Base-by-base conservation (phyloP, 2,329 filamentous ascomycete genomes). In the Pseudogymnoascus sp. region DNA sequence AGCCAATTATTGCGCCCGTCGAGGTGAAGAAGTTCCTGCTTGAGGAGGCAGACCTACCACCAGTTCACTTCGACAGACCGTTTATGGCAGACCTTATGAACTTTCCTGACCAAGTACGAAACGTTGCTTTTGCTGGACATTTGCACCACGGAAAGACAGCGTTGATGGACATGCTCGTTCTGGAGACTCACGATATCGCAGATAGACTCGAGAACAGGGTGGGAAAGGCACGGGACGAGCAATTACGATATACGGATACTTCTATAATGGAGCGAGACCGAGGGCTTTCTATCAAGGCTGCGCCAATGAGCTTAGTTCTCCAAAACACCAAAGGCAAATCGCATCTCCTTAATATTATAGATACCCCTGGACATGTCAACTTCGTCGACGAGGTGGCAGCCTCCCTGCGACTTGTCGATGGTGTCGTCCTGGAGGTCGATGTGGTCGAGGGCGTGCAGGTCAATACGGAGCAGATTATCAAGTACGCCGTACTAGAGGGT, bases 361-460 rank as follows among this genome's bases (percentile, higher is more conserved):
- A 99, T 76, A 99, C 95, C 0, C 95, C 95, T 0, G 95, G 95
- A 5, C 95, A 99, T 74, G 95, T 97, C 72, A 97, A 99, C 75
- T 99, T 99, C 74, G 93, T 96, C 43, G 95, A 99, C 73, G 95
- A 99, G 75, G 91, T 99, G 38, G 95, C 95, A 7, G 88, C 92
- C 4, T 89, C 92, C 0, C 80, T 96, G 70, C 86, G 95, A 43
- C 78, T 99, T 60, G 93, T 90, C 3, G 95, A 99, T 73, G 95
- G 95, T 64, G 87, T 97, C 23, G 93, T 96, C 61, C 79, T 99
- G 59, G 88, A 99, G 12, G 93, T 99, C 14, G 95, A 99, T 74
- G 91, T 97, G 21, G 91, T 99, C 1, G 95, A 99, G 75, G 95
- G 95, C n/a, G 93, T 99, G n/a, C 95, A 97, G 77, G 84, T 95